Percentiles rank a stretch among this genome's conserved stretches.
Evolutionary conservation across 2,329 filamentous ascomycete genomes (phyloP).

Genomic region (Aspergillus fischeri): DNA sequence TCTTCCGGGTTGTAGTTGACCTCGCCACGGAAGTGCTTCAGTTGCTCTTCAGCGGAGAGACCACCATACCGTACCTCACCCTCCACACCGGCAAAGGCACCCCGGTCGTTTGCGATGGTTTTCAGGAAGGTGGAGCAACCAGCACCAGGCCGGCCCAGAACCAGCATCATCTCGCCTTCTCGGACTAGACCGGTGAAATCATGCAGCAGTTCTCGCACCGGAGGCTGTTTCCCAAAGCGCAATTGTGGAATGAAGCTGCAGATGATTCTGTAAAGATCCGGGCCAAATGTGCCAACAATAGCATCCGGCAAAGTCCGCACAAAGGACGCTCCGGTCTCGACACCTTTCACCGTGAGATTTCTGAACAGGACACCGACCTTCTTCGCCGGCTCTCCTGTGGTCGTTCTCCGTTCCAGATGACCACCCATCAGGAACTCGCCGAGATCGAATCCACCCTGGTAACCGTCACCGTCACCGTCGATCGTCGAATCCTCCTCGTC

Average conservation of each 20-base stretch:
- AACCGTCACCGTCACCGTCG: slow-evolving; percentile 18
- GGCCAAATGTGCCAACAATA: slow-evolving; percentile 73
- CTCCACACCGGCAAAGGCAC: slow-evolving; percentile 60
- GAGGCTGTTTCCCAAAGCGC: slow-evolving; percentile 45
- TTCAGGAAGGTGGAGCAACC: slow-evolving; percentile 77
- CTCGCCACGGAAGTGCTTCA: slow-evolving; percentile 67
- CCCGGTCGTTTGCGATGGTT: slow-evolving; percentile 66
- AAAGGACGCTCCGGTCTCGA: slow-evolving; percentile 62
- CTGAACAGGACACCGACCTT: slow-evolving; percentile 75
- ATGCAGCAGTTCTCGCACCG: slow-evolving; percentile 56
- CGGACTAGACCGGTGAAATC: slow-evolving; percentile 65
- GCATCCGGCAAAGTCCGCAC: slow-evolving; percentile 71
- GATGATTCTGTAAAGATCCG: slow-evolving; percentile 67
- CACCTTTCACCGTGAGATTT: slow-evolving; percentile 69
- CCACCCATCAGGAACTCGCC: slow-evolving; percentile 68
- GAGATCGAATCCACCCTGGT: slow-evolving; percentile 57
- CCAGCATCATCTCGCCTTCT: slow-evolving; percentile 68
- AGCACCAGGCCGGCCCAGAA: slow-evolving; percentile 67
- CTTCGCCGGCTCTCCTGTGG: slow-evolving; percentile 63
- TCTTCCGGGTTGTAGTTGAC: slow-evolving; percentile 77
- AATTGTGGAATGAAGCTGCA: slow-evolving; percentile 51
- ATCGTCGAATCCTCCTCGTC: slow-evolving; percentile 33
- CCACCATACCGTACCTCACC: slow-evolving; percentile 71
- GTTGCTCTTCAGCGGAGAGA: slow-evolving; percentile 63
- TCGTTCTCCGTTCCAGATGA: slow-evolving; percentile 68